phyloP scores from a whole-genome alignment of 352 stramenopile species.

The Stephanocyclus meneghinianus region DNA sequence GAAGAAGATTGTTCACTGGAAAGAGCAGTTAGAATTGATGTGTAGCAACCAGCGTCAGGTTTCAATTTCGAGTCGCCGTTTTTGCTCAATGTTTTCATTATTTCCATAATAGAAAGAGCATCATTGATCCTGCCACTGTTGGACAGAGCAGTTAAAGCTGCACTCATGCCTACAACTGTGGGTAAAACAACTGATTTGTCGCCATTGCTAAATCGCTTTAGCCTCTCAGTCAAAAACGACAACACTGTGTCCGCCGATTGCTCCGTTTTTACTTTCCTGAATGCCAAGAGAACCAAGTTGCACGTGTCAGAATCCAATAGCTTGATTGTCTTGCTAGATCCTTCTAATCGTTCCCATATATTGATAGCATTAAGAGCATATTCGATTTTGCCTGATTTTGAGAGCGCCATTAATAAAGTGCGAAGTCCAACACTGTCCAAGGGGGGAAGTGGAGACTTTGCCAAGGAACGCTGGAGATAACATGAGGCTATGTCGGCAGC shows the following conservation, averaged over 20 bases:
- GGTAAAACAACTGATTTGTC: conserved; percentile 38
- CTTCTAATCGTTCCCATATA: conserved; percentile 49
- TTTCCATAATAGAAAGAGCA: conserved; percentile 34
- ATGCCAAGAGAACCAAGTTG: conserved; percentile 47
- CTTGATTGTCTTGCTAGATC: conserved; percentile 7
- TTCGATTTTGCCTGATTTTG: conserved; percentile 33
- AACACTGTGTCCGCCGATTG: conserved; percentile 22
- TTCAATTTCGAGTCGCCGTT: conserved; percentile 15
- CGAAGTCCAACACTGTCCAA: conserved; percentile 42
- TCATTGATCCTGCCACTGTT: conserved; percentile 39
- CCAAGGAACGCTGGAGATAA: conserved; percentile 33
- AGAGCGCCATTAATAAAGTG: conserved; percentile 32
- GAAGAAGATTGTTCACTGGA: conserved; percentile 10
- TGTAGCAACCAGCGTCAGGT: conserved; percentile 40
- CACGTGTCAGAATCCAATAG: conserved; percentile 42
- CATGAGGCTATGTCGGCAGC: conserved; percentile 35
- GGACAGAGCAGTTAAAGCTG: conserved; percentile 24
- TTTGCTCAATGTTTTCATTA: conserved; percentile 31
- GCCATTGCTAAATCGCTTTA: conserved; percentile 27
- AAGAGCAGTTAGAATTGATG: conserved; percentile 34
- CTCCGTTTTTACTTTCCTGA: conserved; percentile 33
- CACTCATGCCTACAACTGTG: conserved; percentile 40
- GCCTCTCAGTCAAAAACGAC: conserved; percentile 36
- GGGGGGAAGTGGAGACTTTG: conserved; percentile 10
- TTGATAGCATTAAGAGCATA: conserved; percentile 32